phyloP scores from a whole-genome alignment of 164 flowering plant genomes.

The Sextonia rubra region DNA sequence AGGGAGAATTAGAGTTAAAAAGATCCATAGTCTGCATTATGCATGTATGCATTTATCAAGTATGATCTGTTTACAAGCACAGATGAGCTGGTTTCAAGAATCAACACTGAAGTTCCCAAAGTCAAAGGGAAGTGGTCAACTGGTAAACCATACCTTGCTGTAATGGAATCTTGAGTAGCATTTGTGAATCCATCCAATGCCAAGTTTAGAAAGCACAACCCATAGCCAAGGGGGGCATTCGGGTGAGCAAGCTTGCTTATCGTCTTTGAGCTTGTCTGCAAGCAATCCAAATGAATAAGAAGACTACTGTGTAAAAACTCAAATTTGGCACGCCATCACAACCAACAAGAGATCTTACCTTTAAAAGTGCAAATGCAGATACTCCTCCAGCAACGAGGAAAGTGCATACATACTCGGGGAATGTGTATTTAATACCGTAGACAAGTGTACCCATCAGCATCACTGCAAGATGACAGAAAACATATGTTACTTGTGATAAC shows the following conservation, averaged over 20 bases:
- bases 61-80: neutral
- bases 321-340: neutral
- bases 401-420: slow-evolving; percentile 86
- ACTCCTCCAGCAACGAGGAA: slow-evolving; percentile 99
- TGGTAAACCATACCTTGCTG: slow-evolving; percentile 52
- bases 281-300: slow-evolving; percentile 6
- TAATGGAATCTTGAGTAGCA: slow-evolving; percentile 92
- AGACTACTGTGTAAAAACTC: neutral
- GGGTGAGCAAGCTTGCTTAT: slow-evolving; percentile 93
- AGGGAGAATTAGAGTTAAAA: neutral
- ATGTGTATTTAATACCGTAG: slow-evolving; percentile 77
- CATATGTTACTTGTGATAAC: slow-evolving; percentile 4
- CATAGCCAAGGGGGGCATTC: slow-evolving; percentile 96
- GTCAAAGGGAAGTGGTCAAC: neutral
- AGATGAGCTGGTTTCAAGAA: neutral
- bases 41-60: neutral
- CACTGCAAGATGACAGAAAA: slow-evolving; percentile 44
- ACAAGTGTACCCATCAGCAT: slow-evolving; percentile 94
- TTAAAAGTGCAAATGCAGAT: slow-evolving; percentile 79
- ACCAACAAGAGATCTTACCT: slow-evolving; percentile 42
- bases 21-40: neutral
- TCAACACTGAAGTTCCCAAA: neutral
- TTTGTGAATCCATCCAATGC: slow-evolving; percentile 97
- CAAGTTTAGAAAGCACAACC: slow-evolving; percentile 86
- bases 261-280: slow-evolving; percentile 93